Evolutionary conservation across 306 rosid species (phyloP).

Genomic region (Vachellia pachyceras): DNA sequence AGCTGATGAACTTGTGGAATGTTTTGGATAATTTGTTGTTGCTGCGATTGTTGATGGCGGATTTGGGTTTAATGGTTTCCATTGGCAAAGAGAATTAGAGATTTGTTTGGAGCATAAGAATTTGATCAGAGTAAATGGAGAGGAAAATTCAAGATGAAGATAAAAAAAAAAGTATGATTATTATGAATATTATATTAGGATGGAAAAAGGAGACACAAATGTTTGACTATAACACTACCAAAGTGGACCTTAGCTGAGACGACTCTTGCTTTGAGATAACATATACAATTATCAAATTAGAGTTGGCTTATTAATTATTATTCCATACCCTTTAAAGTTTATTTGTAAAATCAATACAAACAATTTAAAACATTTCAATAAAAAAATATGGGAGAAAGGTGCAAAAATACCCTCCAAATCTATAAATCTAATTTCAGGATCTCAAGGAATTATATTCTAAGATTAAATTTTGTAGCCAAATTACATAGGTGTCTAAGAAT

Average conservation of each 20-base stretch:
- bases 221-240: slow-evolving; percentile 56
- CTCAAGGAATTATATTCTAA: too few relatives aligned
- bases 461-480: too few relatives aligned
- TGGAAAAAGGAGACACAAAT: slow-evolving; percentile 56
- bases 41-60: slow-evolving; percentile 58
- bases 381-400: too few relatives aligned
- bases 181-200: slow-evolving; percentile 34
- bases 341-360: not conserved
- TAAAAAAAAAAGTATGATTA: not conserved
- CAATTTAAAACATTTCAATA: too few relatives aligned
- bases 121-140: not conserved
- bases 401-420: too few relatives aligned
- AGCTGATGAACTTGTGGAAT: slow-evolving; percentile 70
- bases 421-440: too few relatives aligned
- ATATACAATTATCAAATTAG: slow-evolving; percentile 49
- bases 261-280: slow-evolving; percentile 17
- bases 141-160: not conserved
- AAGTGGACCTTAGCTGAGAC: slow-evolving; percentile 28
- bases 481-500: too few relatives aligned
- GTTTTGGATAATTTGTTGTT: slow-evolving; percentile 61
- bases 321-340: not conserved
- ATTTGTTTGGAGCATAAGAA: slow-evolving; percentile 45
- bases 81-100: slow-evolving; percentile 37
- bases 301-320: not conserved
- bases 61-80: slow-evolving; percentile 75